These are phyloP conservation scores for Phytopythium cucurbitacearum DNA, from an alignment of 352 stramenopile genomes.

Conservation along the genomic window DNA sequence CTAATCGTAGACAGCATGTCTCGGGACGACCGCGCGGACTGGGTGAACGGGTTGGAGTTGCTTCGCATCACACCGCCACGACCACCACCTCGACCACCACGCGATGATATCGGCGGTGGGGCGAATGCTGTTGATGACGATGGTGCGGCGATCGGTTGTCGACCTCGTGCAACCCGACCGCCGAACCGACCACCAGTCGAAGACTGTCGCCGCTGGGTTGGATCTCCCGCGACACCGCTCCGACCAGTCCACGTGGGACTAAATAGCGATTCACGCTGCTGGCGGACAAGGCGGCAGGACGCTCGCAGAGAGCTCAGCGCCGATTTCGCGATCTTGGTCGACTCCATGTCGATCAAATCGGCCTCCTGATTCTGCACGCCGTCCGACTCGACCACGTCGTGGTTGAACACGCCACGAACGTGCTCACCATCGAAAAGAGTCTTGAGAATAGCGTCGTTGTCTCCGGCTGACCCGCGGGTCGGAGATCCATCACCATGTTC, in stretches of 20 bases:
- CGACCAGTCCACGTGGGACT: conserved; percentile 79
- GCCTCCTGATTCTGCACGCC: conserved; percentile 86
- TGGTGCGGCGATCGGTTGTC: conserved; percentile 7
- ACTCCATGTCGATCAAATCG: conserved; percentile 90
- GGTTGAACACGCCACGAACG: conserved; percentile 95
- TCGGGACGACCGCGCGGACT: conserved; percentile 37
- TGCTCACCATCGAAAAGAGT: conserved; percentile 88
- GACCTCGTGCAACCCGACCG: conserved; percentile 26
- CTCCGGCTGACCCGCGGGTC: conserved; percentile 14
- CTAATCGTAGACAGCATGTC: conserved; percentile 74
- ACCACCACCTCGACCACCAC: conserved; percentile 4
- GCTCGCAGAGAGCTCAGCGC: conserved; percentile 76
- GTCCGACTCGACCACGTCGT: conserved; percentile 90
- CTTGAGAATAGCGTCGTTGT: conserved; percentile 88
- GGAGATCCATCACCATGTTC: neutral
- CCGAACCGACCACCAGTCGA: conserved; percentile 27
- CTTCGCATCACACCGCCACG: conserved; percentile 9
- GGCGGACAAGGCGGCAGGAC: conserved; percentile 67
- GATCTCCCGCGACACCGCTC: conserved; percentile 63
- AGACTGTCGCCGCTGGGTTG: conserved; percentile 31
- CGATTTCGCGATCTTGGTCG: conserved; percentile 85
- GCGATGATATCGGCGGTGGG: neutral
- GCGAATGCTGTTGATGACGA: neutral
- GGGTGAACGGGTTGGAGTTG: conserved; percentile 23
- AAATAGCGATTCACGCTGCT: conserved; percentile 59